A percentile compares a stretch with the other conserved stretches of the same genome.
phyloP scores from a whole-genome alignment of 1,139 yeast genomes.

The Diutina neorugosa region DNA sequence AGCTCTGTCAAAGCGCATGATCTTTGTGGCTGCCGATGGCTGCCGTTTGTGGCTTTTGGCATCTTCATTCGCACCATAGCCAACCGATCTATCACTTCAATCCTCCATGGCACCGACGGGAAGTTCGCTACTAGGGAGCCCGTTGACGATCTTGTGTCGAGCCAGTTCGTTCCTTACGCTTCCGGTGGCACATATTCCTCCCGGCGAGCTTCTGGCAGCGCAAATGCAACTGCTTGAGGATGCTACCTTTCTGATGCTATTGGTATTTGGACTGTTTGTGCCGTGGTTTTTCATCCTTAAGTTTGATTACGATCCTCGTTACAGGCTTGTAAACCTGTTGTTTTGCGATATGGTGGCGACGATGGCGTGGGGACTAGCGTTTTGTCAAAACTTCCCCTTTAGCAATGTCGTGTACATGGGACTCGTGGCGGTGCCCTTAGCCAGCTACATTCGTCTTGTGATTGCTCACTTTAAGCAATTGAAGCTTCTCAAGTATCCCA shows the following conservation, averaged over 20 bases:
- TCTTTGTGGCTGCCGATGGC: background rate
- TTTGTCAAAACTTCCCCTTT: background rate
- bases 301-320: background rate
- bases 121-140: background rate
- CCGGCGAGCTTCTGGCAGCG: background rate
- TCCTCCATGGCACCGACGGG: background rate
- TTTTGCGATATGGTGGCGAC: background rate
- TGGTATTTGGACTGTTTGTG: constrained; percentile 1
- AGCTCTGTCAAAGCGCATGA: too few relatives aligned
- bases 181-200: constrained; percentile 1
- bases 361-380: background rate
- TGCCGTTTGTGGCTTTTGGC: background rate
- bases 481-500: background rate
- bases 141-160: background rate
- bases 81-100: too few relatives aligned
- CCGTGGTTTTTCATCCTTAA: constrained; percentile 1
- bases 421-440: background rate
- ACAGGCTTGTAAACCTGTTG: background rate
- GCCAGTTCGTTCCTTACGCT: background rate
- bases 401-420: background rate
- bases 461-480: background rate
- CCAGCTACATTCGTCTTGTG: background rate
- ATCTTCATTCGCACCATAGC: background rate
- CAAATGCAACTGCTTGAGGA: constrained; percentile 1
- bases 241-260: constrained; percentile 1